Evolutionary conservation across 202 grass and related monocot genomes (phyloP).

Genomic region (Schoenoplectus tabernaemontani): DNA sequence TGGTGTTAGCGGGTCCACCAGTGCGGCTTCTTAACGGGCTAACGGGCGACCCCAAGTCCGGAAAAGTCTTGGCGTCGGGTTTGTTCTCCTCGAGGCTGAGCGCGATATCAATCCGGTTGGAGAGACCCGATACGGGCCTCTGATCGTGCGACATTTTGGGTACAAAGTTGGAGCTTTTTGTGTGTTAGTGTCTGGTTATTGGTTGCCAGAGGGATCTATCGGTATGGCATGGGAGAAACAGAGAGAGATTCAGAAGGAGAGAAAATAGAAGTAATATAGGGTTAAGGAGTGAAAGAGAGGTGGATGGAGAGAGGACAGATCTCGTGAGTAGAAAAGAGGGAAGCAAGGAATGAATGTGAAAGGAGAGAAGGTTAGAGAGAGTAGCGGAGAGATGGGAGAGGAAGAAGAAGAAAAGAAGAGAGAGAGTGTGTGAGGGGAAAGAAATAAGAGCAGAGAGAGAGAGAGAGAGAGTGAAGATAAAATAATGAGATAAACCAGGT

Average conservation of each 20-base stretch:
- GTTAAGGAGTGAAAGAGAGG: conserved; percentile 16
- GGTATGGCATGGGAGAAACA: conserved; percentile 32
- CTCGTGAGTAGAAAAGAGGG: conserved; percentile 14
- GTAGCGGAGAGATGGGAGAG: neutral
- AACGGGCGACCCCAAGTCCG: conserved; percentile 79
- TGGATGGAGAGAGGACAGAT: conserved; percentile 24
- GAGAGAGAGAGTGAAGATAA: neutral
- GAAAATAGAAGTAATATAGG: neutral
- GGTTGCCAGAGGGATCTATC: conserved; percentile 26
- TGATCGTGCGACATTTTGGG: conserved; percentile 57
- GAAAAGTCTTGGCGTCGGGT: conserved; percentile 65
- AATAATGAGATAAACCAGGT: neutral
- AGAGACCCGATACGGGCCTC: conserved; percentile 32
- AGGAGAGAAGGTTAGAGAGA: conserved; percentile 30
- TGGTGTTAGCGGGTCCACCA: conserved; percentile 22
- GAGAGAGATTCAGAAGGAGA: neutral
- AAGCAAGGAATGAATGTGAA: conserved; percentile 11
- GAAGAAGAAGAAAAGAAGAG: conserved; percentile 5
- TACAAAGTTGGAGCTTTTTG: conserved; percentile 22
- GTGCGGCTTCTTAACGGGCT: conserved; percentile 46
- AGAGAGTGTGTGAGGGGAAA: neutral
- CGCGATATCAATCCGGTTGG: conserved; percentile 35
- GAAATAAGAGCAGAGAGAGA: conserved; percentile 28
- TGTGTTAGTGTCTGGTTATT: neutral
- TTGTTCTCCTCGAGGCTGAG: conserved; percentile 53